Percentiles rank a stretch among this genome's conserved stretches.
phyloP scores from a whole-genome alignment of 2,329 filamentous ascomycete species.

The Sclerotinia spermophila region DNA sequence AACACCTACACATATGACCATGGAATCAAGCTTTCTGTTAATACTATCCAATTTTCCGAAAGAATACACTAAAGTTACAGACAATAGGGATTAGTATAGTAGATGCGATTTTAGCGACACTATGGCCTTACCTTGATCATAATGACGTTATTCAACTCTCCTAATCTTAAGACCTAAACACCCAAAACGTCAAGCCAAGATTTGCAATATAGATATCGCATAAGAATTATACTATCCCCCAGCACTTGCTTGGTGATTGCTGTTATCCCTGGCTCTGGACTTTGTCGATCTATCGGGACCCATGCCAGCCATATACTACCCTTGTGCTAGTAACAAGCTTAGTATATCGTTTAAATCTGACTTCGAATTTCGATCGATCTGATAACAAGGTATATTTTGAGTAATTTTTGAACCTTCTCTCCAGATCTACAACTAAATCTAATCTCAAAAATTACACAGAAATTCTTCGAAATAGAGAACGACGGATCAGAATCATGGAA shows the following conservation, averaged over 20 bases:
- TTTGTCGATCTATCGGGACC: not conserved
- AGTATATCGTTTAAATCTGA: not conserved
- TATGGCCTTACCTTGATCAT: not conserved
- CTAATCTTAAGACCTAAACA: not conserved
- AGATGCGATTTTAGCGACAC: not conserved
- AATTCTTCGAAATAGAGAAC: not conserved
- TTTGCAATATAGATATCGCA: not conserved
- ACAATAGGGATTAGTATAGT: not conserved
- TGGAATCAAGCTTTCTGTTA: not conserved
- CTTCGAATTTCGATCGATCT: not conserved
- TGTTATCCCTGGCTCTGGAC: not conserved
- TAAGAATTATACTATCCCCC: not conserved
- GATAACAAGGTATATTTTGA: not conserved
- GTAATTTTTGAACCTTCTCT: not conserved
- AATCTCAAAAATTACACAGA: not conserved
- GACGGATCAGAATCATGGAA: not conserved
- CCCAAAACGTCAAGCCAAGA: no score
- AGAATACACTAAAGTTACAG: not conserved
- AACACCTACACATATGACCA: not conserved
- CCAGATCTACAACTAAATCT: not conserved
- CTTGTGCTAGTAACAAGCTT: not conserved
- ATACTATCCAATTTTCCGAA: not conserved
- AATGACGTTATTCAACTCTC: not conserved
- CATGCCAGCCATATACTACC: not conserved
- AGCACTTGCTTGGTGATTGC: not conserved